Base-by-base conservation (phyloP, 768 basidiomycete genomes). In the Coprinopsis strossmayeri region DNA sequence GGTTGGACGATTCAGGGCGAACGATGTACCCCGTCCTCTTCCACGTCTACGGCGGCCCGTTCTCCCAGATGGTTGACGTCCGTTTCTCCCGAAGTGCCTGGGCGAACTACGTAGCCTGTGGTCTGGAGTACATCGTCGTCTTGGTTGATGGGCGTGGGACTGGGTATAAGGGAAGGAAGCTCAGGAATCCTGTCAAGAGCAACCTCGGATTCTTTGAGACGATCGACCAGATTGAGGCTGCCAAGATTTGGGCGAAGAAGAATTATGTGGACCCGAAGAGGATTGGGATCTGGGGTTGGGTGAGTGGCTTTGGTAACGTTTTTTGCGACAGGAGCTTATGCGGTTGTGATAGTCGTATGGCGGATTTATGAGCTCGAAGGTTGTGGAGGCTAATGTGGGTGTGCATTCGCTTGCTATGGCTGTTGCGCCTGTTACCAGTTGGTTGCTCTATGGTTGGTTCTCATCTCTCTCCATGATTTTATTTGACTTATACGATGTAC, bases 261-360 rank as follows among this genome's bases (percentile, higher is more conserved):
- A 72, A 78, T 13, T 98, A 97, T 61, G 87, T 98, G 1, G 96
- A 99, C 63, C 72, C 80, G 32, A 81, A 78, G 62, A 73, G 92
- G 38, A 88, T 98, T 40, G 96, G 95, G 0, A 86, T 98, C 44
- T 97, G 94, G 94, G 96, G 96, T 35, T 98, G 96, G 95, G 91
- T 92, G 53, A 61, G 87, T 69, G 11, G 7, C 47, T 32, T 32
- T 32, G 30, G 15, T 41, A 52, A 46, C 23, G 28, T 51, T 2
- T 28, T 3, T 34, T 35, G 25, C 45, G 37, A 45, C 44, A 51
- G 26, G 49, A 35, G 35, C 26, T 26, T 5, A 21, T 15, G 23
- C 27, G 45, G 30, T 2, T 40, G 3, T 56, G 12, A 32, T 56
- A 94, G 94, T 92, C 89, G 7, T 97, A 93, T 58, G 95, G 95